Evolutionary conservation across 371 early-diverging fungal genomes (phyloP).

Genomic region (Funneliformis caledonium): DNA sequence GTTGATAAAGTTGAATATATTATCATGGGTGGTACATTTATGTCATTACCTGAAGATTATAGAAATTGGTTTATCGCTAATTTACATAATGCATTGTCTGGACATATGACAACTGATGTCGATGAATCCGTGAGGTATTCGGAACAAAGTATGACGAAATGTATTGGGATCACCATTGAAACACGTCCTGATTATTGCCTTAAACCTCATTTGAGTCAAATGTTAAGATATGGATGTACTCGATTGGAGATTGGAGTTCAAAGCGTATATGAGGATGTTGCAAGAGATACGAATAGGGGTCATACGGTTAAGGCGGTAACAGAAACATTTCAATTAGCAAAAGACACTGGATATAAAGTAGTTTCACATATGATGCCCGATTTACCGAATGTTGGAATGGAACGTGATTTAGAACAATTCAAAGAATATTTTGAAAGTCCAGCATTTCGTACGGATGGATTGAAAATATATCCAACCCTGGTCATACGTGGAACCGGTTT

Average conservation of each 20-base stretch:
- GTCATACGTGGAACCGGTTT: conserved; percentile 99
- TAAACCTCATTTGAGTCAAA: conserved; percentile 97
- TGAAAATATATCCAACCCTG: conserved; percentile 99
- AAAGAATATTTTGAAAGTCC: conserved; percentile 99
- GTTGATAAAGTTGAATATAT: conserved; percentile 99
- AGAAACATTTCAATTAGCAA: conserved; percentile 96
- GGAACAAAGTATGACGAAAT: conserved; percentile 96
- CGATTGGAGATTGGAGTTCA: conserved; percentile 99
- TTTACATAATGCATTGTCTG: conserved; percentile 98
- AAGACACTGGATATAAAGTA: conserved; percentile 99
- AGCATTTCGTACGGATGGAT: conserved; percentile 97
- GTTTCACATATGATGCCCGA: conserved; percentile 99
- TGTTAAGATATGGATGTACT: conserved; percentile 99
- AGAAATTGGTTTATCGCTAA: conserved; percentile 97
- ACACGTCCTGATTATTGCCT: conserved; percentile 99
- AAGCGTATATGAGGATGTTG: conserved; percentile 99
- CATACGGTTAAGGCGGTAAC: conserved; percentile 99
- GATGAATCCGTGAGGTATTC: conserved; percentile 98
- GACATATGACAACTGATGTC: conserved; percentile 88
- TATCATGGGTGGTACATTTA: conserved; percentile 99
- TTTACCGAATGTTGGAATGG: conserved; percentile 99
- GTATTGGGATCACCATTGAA: conserved; percentile 99
- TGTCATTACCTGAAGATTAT: conserved; percentile 97
- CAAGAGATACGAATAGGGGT: conserved; percentile 99
- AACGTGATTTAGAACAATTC: conserved; percentile 99